Conservation (phyloP, 2,329 filamentous ascomycete genomes). For the Beauveria sp. region DNA sequence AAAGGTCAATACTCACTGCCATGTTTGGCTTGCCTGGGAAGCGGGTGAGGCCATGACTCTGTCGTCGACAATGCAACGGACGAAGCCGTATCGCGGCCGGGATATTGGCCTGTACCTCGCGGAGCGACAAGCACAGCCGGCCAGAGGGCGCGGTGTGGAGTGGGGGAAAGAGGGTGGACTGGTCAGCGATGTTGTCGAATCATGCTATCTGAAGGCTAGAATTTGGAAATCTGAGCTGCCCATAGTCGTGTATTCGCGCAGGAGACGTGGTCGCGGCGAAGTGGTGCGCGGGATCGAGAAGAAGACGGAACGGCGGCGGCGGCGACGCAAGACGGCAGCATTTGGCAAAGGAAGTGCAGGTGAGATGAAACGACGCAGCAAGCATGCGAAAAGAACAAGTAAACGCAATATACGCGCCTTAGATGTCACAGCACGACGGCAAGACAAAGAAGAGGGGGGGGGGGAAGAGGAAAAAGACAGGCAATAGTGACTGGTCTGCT, state of each 20-base stretch:
- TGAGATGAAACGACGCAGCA: background rate
- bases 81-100: background rate
- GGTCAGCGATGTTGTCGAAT: slow-evolving; percentile 22
- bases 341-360: background rate
- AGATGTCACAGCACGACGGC: background rate
- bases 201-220: slow-evolving; percentile 26
- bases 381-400: background rate
- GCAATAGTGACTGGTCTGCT: background rate
- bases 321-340: slow-evolving; percentile 2
- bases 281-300: slow-evolving; percentile 25
- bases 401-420: background rate
- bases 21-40: slow-evolving; percentile 28
- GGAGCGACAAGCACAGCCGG: background rate
- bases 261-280: slow-evolving; percentile 17
- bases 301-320: slow-evolving; percentile 26
- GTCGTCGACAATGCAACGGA: background rate
- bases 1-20: slow-evolving; percentile 28
- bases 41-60: slow-evolving; percentile 14
- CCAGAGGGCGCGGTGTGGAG: slow-evolving; percentile 8
- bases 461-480: slow-evolving; percentile 12
- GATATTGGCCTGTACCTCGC: background rate
- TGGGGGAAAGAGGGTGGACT: slow-evolving; percentile 2
- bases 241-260: slow-evolving; percentile 24
- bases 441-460: slow-evolving; percentile 8
- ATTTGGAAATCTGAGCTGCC: slow-evolving; percentile 24